Evolutionary conservation across 768 basidiomycete species (phyloP), one percentile per base, ranked within the genome.

Genomic region (Hirschioporus abietinus): DNA sequence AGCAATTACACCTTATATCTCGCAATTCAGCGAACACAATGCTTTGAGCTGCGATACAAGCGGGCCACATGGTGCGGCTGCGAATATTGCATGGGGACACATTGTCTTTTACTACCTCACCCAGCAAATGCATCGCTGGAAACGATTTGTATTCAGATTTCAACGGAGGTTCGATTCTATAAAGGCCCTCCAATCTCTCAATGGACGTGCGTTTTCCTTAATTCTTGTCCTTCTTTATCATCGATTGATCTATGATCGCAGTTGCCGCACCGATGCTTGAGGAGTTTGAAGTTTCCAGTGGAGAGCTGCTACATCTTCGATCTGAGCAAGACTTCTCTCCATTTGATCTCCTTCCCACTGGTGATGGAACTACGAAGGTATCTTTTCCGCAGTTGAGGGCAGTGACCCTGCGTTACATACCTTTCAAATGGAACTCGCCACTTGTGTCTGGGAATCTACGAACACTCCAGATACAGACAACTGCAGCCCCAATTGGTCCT

Each of bases 71-170:
- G 74, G 67, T 66, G 76, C 71, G 75, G 79, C 60, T 75, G 82
- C 68, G 20, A 88, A 84, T 68, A 81, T 84, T 68, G 88, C 90
- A 65, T 93, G 91, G 91, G 91, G 90, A 0, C 86, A 91, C 69
- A 89, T 93, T 35, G 89, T 88, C 0, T 86, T 93, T 60, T 92
- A 83, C 74, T 93, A 93, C 73, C 76, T 93, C 24, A 86, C 88
- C 1, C 86, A 90, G 70, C 89, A 92, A 73, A 92, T 92, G 86
- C 86, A 86, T 69, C 84, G 91, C 30, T 93, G 91, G 91, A 83
- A 90, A 72, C 82, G 91, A 25, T 93, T 93, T 70, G 83, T 92
- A 12, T 92, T 93, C 71, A 80, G 88, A 58, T 93, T 91, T 70
- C 90, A 92, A 72, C 88, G 86, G 73, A 88, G 88, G 35, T 92